Evolutionary conservation across 75 land plant genomes (phyloP).

Genomic region (Adiantum capillusveneris): DNA sequence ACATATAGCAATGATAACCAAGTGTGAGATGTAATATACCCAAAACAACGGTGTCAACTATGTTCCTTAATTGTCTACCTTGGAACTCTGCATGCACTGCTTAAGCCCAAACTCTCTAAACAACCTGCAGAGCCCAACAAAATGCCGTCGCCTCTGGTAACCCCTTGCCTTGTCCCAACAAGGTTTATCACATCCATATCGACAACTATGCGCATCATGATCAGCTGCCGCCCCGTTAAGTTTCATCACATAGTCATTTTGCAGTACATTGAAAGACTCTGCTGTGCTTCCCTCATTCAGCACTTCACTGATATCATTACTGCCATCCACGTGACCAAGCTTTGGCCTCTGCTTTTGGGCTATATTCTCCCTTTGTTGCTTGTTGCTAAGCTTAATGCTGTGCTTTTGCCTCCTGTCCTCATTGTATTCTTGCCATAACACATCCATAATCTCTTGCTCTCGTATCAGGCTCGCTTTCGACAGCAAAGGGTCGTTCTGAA

Average conservation of each 20-base stretch:
- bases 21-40: too few species aligned
- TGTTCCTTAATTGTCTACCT: slow-evolving; percentile 3
- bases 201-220: not conserved
- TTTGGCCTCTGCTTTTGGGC: not conserved
- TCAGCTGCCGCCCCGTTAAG: too few species aligned
- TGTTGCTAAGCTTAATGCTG: not conserved
- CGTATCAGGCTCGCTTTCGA: not conserved
- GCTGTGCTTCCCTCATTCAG: not conserved
- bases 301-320: slow-evolving; percentile 3
- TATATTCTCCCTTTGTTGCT: not conserved
- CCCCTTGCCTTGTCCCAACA: not conserved
- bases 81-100: slow-evolving; percentile 3
- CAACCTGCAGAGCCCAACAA: not conserved
- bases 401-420: not conserved
- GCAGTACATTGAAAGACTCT: too few species aligned
- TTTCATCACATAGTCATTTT: too few species aligned
- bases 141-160: not conserved
- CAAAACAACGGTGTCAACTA: too few species aligned
- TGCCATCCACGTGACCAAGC: not conserved
- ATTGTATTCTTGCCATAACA: slow-evolving; percentile 5
- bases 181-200: not conserved
- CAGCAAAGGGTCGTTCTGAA: slow-evolving; percentile 1
- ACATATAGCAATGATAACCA: too few species aligned
- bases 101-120: slow-evolving; percentile 3
- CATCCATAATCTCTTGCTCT: slow-evolving; percentile 7